Percentiles rank a stretch among this genome's conserved stretches.
These are phyloP conservation scores for Spathaspora arborariae DNA, from an alignment of 805 yeast species.

Conservation along the genomic window DNA sequence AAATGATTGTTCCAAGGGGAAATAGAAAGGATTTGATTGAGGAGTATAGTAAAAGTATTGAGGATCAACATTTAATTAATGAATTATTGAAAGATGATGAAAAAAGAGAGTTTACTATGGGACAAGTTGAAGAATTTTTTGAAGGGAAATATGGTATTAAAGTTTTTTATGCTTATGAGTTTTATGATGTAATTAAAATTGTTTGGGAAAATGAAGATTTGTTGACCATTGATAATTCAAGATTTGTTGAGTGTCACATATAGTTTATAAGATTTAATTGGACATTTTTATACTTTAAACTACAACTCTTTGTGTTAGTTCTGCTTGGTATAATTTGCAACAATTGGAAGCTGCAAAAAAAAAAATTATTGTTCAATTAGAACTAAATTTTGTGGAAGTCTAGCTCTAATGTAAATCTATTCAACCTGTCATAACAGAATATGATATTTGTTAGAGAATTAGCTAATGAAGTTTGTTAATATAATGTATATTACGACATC, in stretches of 20 bases:
- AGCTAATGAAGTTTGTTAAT: not conserved
- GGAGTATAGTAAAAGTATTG: conserved; percentile 41
- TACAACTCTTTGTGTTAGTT: no score
- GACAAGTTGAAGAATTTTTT: conserved; percentile 46
- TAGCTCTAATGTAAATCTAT: no score
- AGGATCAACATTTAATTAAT: conserved; percentile 27
- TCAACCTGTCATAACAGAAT: no score
- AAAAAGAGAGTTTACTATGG: conserved; percentile 21
- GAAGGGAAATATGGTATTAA: conserved; percentile 53
- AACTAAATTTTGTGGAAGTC: no score
- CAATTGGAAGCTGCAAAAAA: no score
- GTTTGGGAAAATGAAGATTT: conserved; percentile 64
- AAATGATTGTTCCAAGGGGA: conserved; percentile 66
- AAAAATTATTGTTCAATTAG: no score
- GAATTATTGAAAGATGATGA: conserved; percentile 36
- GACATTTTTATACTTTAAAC: no score
- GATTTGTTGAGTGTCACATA: conserved; percentile 29
- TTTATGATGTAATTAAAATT: conserved; percentile 67
- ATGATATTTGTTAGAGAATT: no score
- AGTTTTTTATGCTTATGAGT: conserved; percentile 65
- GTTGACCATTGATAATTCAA: conserved; percentile 14
- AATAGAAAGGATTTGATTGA: conserved; percentile 68
- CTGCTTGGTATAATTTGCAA: no score
- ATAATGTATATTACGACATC: not conserved
- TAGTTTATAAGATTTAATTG: conserved; percentile 3